Base-by-base conservation (phyloP, 352 stramenopile genomes). In the Globisporangium rhizosaccharum region DNA sequence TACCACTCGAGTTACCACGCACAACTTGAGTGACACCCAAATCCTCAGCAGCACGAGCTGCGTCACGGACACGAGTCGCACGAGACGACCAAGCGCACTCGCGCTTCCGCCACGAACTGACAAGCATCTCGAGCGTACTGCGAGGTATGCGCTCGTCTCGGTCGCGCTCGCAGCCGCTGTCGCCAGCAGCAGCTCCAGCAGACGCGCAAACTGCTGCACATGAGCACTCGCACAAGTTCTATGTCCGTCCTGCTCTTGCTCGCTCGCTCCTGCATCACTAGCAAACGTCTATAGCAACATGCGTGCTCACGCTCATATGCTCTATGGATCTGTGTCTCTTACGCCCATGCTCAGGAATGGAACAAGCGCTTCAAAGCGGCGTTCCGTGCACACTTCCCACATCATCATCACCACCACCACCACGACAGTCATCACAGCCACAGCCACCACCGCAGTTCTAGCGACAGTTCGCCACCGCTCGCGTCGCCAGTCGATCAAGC, bases 311-410 rank as follows among this genome's bases (percentile, higher is more conserved):
- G 15, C 25, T 28, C 17, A 46, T 12, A 46, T 20, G 18, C 11
- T 37, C 37, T 23, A 23, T 23, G 23, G 23, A 23, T 57, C 23
- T 7, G 0, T 48, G 4, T 48, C 11, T 50, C 23, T 18, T 18
- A 12, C 51, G 2, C 25, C 1, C 8, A 12, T 20, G 18, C 28
- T 23, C 56, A 61, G 56, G 46, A 54, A 23, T 61, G 56, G 56
- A 61, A 53, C 23, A 53, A 28, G 30, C 56, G 56, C 45, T 61
- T 61, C 33, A 54, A 42, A 26, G 56, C 45, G 28, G 53, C 53
- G 20, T 25, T 58, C 9, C 42, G 53, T 25, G 20, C 39, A 18
- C 53, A 58, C 37, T 51, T 58, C 17, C 28, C 37, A 39, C 53
- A 42, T 26, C 52, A 49, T 30, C 51, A 12, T 41, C 51, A 36